These are phyloP conservation scores for Conticribra guillardii DNA, from an alignment of 108 stramenopile species.

Conservation along the genomic window DNA sequence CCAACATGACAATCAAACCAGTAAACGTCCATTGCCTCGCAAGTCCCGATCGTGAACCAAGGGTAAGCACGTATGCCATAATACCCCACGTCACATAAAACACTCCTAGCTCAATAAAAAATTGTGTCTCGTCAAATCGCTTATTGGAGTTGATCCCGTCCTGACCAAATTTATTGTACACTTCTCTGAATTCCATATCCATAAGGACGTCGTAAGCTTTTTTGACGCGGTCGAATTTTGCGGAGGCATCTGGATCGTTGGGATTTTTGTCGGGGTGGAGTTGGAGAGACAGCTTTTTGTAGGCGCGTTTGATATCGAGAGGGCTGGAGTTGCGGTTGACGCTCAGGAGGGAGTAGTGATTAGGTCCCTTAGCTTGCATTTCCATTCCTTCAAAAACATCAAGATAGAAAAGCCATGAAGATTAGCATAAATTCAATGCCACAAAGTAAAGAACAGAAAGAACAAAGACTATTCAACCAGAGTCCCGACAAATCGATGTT, in stretches of 20 bases:
- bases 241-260: slow-evolving; percentile 84
- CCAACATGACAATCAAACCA: slow-evolving; percentile 92
- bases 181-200: slow-evolving; percentile 94
- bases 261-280: slow-evolving; percentile 98
- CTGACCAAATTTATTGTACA: slow-evolving; percentile 97
- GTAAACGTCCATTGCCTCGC: slow-evolving; percentile 94
- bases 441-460: not conserved
- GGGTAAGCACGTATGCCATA: slow-evolving; percentile 93
- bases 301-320: slow-evolving; percentile 95
- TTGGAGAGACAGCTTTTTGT: slow-evolving; percentile 91
- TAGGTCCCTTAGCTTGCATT: slow-evolving; percentile 88
- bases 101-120: slow-evolving; percentile 88
- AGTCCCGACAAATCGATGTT: too few species aligned
- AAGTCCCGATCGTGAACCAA: slow-evolving; percentile 87
- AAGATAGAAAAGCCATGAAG: slow-evolving; percentile 5
- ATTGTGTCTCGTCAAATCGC: slow-evolving; percentile 83
- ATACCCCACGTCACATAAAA: slow-evolving; percentile 96
- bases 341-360: slow-evolving; percentile 85
- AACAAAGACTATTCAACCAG: too few species aligned
- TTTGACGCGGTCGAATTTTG: slow-evolving; percentile 90
- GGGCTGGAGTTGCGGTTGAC: slow-evolving; percentile 86
- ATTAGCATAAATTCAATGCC: not conserved
- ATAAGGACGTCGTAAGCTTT: slow-evolving; percentile 94
- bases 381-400: slow-evolving; percentile 66
- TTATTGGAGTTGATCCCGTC: slow-evolving; percentile 90